Base-by-base conservation (phyloP, 768 basidiomycete genomes). In the Rossbeevera mucosa region DNA sequence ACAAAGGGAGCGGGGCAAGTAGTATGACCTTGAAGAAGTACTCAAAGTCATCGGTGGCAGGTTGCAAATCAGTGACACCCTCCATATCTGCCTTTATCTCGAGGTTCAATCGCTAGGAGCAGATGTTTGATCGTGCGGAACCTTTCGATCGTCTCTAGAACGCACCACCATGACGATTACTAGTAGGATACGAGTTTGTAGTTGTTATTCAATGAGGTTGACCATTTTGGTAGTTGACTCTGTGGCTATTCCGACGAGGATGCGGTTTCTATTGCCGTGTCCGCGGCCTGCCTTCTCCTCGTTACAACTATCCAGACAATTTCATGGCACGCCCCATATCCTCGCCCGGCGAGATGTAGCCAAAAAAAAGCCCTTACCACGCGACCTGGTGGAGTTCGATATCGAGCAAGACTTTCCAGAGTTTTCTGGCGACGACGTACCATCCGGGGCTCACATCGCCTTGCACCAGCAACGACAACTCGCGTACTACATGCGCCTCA, bases 81-180 rank as follows among this genome's bases (percentile, higher is more conserved):
- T 92, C 88, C 41, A 93, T 76, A 3, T 88, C 86, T 11, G 90
- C 91, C 70, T 83, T 83, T 66, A 89, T 86, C 43, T 82, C 85
- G 26, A 88, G 72, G 54, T 75, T 72, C 13, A 89, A 74, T 51
- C 72, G 77, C 85, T 86, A 43, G 24, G 18, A 30, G 48, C 31
- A 13, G 30, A 14, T 1, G 36, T 20, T 45, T 48, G 30, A 55
- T 45, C 14, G 45, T 47, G 36, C 31, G 13, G 49, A 9, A n/a
- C 20, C 24, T 20, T 16, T 42, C 1, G 28, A 44, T 25, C 18
- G 33, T 36, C 18, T 41, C 36, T 25, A 11, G 42, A 21, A 74
- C 81, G 69, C 59, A 82, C 82, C 59, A 83, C 81, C 80, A 82
- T 82, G 50, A 40, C 18, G 54, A 52, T 42, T 25, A 36, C n/a